Conservation (phyloP, 208 protist genomes). For the Wallacemonas sp. region DNA sequence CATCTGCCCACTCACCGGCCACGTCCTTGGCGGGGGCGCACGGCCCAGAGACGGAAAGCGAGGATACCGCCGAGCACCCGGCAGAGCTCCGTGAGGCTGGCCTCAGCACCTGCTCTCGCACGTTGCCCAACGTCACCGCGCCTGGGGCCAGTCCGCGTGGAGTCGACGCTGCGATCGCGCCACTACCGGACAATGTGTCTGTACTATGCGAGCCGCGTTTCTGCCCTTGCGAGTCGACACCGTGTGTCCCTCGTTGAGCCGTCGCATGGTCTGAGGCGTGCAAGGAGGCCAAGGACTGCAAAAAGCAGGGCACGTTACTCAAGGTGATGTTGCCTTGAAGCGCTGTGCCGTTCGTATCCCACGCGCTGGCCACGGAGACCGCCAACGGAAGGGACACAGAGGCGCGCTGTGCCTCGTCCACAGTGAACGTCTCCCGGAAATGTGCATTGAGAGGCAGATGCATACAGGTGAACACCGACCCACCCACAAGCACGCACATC, state of each 20-base stretch:
- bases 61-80: not conserved
- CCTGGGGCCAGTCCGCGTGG: too few species aligned
- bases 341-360: not conserved
- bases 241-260: too few species aligned
- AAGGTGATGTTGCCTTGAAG: not conserved
- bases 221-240: not conserved
- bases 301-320: slow-evolving; percentile 1
- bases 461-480: not conserved
- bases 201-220: too few species aligned
- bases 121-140: not conserved
- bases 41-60: not conserved
- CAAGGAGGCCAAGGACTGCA: too few species aligned
- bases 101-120: slow-evolving; percentile 1
- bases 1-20: not conserved
- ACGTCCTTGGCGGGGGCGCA: not conserved
- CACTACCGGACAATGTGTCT: too few species aligned
- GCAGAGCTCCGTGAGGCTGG: not conserved
- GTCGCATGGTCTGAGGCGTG: too few species aligned
- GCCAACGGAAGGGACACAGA: not conserved
- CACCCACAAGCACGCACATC: slow-evolving; percentile 1
- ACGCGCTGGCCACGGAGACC: not conserved
- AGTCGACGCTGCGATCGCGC: too few species aligned
- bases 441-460: not conserved
- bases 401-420: not conserved
- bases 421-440: not conserved